These are phyloP conservation scores for Mycena maculata DNA, from an alignment of 768 basidiomycete genomes.

Conservation along the genomic window DNA sequence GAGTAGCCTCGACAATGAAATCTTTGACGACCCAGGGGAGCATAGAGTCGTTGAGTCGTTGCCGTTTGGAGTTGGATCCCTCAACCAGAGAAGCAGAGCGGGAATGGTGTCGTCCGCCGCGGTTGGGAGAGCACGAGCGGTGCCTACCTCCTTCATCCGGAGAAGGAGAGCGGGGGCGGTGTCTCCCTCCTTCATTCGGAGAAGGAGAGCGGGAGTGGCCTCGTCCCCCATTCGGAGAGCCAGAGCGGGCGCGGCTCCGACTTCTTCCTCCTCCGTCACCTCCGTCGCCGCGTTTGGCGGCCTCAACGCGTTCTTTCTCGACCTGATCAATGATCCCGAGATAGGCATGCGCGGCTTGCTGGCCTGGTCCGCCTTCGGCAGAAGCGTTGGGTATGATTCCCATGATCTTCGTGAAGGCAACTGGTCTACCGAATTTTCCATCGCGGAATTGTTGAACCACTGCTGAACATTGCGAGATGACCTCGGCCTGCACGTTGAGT, in stretches of 20 bases:
- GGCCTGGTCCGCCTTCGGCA: not conserved
- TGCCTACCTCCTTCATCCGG: not conserved
- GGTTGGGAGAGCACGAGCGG: not conserved
- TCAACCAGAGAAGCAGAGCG: conserved; percentile 2
- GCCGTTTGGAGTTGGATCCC: not conserved
- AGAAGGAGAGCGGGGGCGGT: not conserved
- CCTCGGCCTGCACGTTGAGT: not conserved
- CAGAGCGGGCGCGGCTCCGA: not conserved
- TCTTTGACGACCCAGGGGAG: conserved; percentile 12
- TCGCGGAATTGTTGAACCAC: not conserved
- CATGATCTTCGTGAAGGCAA: not conserved
- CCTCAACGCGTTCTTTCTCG: not conserved
- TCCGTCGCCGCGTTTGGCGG: not conserved
- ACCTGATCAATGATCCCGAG: not conserved
- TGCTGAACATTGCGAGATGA: not conserved
- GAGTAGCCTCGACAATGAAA: not conserved
- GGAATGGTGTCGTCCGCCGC: not conserved
- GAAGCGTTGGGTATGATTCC: not conserved
- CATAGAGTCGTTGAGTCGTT: not conserved
- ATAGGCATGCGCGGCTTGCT: conserved; percentile 1
- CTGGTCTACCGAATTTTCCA: not conserved
- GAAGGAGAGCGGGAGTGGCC: not conserved
- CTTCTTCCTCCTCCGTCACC: not conserved
- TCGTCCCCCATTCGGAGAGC: not conserved
- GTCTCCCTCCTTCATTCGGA: not conserved